Percentiles rank a stretch among this genome's conserved stretches.
These are phyloP conservation scores for Solanum rostratum DNA, from an alignment of 257 asterid species.

Conservation along the genomic window DNA sequence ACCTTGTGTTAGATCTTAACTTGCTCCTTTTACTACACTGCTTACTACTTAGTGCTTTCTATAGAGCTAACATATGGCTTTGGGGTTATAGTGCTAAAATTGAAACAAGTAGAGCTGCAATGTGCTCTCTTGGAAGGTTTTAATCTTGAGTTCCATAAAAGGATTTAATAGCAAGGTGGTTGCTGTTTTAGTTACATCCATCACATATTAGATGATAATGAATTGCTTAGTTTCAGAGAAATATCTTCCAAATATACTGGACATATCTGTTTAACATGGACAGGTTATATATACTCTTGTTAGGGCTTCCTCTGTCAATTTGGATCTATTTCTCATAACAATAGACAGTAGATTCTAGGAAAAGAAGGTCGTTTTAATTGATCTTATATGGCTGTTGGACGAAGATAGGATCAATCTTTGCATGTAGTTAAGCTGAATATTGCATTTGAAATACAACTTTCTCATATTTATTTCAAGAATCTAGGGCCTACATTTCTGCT, in stretches of 20 bases:
- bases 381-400: neutral
- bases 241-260: neutral
- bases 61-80: neutral
- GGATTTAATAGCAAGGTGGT: neutral
- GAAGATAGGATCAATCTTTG: neutral
- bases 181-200: neutral
- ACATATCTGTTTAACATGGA: neutral
- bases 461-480: neutral
- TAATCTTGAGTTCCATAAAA: neutral
- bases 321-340: neutral
- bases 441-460: neutral
- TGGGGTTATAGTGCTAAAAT: neutral
- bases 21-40: neutral
- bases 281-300: neutral
- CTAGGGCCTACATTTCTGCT: neutral
- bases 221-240: neutral
- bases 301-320: neutral
- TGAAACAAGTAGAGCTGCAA: neutral
- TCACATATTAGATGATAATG: neutral
- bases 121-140: neutral
- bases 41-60: neutral
- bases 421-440: neutral
- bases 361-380: neutral
- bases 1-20: neutral
- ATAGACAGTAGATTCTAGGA: neutral